phyloP scores from a whole-genome alignment of 768 basidiomycete species.

The Rhodosporidiobolus odoratus region DNA sequence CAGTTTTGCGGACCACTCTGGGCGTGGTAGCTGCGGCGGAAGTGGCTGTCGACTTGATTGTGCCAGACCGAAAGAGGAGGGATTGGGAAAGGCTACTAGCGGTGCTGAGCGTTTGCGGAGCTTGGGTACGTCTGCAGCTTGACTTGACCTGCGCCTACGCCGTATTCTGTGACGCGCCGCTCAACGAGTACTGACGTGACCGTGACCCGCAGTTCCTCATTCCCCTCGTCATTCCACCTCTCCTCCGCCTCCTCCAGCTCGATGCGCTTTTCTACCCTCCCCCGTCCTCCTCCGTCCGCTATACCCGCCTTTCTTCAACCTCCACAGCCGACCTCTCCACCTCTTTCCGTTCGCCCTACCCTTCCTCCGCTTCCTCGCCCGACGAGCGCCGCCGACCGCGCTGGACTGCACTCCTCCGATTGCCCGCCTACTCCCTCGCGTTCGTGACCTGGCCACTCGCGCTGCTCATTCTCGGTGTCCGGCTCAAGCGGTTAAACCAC shows the following conservation, averaged over 20 bases:
- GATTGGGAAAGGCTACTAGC: slow-evolving; percentile 25
- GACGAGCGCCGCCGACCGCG: slow-evolving; percentile 3
- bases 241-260: slow-evolving; percentile 16
- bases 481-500: slow-evolving; percentile 27
- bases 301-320: not conserved
- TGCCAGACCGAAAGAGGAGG: slow-evolving; percentile 14
- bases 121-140: slow-evolving; percentile 16
- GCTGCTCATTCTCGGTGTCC: slow-evolving; percentile 40
- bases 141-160: not conserved
- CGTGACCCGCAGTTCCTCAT: slow-evolving; percentile 14
- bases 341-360: not conserved
- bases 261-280: not conserved
- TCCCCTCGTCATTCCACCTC: slow-evolving; percentile 15
- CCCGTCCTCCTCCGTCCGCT: not conserved
- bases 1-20: slow-evolving; percentile 26
- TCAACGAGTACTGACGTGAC: no score
- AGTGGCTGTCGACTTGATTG: slow-evolving; percentile 24
- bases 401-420: slow-evolving; percentile 18
- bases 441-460: slow-evolving; percentile 37
- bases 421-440: slow-evolving; percentile 15
- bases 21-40: slow-evolving; percentile 30
- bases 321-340: not conserved
- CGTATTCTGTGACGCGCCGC: not conserved
- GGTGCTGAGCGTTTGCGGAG: not conserved
- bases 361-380: not conserved